A percentile compares a stretch with the other conserved stretches of the same genome.
Conservation (phyloP, 306 rosid species). For the Vachellia collinsii region DNA sequence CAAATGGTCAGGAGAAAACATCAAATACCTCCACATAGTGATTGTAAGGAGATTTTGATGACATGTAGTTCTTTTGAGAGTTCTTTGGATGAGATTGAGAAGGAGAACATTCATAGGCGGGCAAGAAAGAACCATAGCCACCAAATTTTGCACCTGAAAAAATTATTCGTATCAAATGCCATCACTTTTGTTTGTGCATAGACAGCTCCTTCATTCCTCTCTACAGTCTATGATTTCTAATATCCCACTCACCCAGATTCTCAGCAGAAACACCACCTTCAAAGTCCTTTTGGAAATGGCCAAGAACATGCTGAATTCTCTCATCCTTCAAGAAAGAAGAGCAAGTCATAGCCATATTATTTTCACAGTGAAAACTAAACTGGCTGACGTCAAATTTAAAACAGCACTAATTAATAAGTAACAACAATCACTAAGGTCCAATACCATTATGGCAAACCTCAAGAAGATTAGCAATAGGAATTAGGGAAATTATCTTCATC, state of each 20-base stretch:
- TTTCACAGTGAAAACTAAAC: slow-evolving; percentile 21
- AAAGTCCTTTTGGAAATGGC: slow-evolving; percentile 78
- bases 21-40: slow-evolving; percentile 59
- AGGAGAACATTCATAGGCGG: slow-evolving; percentile 53
- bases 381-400: slow-evolving; percentile 1
- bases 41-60: slow-evolving; percentile 50
- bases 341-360: slow-evolving; percentile 33
- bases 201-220: slow-evolving; percentile 39
- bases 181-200: slow-evolving; percentile 43
- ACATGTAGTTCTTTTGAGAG: slow-evolving; percentile 54
- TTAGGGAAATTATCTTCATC: slow-evolving; percentile 12
- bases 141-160: slow-evolving; percentile 73
- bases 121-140: slow-evolving; percentile 85
- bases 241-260: slow-evolving; percentile 70
- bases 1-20: slow-evolving; percentile 26
- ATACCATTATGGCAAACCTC: not conserved
- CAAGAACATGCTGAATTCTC: slow-evolving; percentile 68
- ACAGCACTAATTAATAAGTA: slow-evolving; percentile 12
- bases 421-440: slow-evolving; percentile 18
- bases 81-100: slow-evolving; percentile 49
- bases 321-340: slow-evolving; percentile 51
- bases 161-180: slow-evolving; percentile 39
- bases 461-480: slow-evolving; percentile 24
- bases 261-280: slow-evolving; percentile 70
- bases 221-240: slow-evolving; percentile 35